Evolutionary conservation across 2,329 filamentous ascomycete genomes (phyloP).

Genomic region (Byssothecium circinans): DNA sequence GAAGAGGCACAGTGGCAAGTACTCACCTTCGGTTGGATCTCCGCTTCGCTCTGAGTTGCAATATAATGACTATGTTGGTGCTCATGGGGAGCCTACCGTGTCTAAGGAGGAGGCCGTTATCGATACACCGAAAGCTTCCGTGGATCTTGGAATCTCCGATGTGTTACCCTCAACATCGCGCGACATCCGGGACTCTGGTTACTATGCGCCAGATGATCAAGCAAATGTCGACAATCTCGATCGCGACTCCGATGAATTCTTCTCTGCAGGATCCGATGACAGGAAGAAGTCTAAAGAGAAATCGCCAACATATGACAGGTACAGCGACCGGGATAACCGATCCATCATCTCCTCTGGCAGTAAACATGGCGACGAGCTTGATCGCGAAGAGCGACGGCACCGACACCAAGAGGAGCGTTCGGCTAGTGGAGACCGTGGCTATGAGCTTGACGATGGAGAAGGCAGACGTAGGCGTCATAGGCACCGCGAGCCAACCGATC

Average conservation of each 20-base stretch:
- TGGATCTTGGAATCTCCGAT: constrained; percentile 16
- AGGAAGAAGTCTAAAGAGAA: constrained; percentile 25
- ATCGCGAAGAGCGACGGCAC: constrained; percentile 31
- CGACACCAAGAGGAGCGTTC: constrained; percentile 33
- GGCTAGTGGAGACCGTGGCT: constrained; percentile 41
- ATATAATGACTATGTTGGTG: constrained; percentile 47
- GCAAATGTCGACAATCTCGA: constrained; percentile 19
- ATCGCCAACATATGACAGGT: constrained; percentile 18
- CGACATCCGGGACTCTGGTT: constrained; percentile 34
- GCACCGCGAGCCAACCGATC: constrained; percentile 38
- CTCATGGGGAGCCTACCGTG: constrained; percentile 5
- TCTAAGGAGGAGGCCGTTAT: constrained; percentile 17
- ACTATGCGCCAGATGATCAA: constrained; percentile 37
- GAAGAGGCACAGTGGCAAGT: constrained; percentile 49
- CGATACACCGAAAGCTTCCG: constrained; percentile 20
- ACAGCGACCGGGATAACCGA: constrained; percentile 14
- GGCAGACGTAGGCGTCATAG: constrained; percentile 37
- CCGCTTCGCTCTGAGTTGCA: constrained; percentile 50
- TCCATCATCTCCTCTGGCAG: constrained; percentile 27
- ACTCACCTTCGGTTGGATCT: constrained; percentile 47
- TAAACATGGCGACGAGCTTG: constrained; percentile 27
- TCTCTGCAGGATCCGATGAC: constrained; percentile 37
- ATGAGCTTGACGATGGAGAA: constrained; percentile 35
- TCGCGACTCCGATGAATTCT: constrained; percentile 40
- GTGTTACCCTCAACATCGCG: constrained; percentile 16